Evolutionary conservation across 23 red algal genomes (phyloP), one percentile per base, ranked within the genome.

Genomic region (Cyanidiococcus yangmingshanensis): DNA sequence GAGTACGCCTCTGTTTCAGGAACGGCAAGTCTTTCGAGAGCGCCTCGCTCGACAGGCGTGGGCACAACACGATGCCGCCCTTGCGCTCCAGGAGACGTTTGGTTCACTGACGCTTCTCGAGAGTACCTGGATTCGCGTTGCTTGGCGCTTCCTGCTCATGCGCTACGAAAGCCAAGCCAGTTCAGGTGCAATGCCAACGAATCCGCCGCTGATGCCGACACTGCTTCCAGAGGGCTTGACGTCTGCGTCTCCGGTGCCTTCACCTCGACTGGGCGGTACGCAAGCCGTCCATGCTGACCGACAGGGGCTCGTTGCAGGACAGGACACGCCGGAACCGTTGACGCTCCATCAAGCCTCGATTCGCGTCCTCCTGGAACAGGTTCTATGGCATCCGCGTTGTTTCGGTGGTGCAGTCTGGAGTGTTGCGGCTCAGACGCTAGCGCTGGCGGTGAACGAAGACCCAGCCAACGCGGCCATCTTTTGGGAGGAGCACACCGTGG

Each of bases 401-500:
- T 71, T 71, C 32, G 63, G 63, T 25, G 63, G n/a, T 25, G 63
- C 63, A 7, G 63, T 71, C 63, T 71, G 63, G 63, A 32, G n/a
- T 7, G n/a, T 71, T 7, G 63, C 63, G 27, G 27, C 32, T 12
- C 63, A 71, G n/a, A 71, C 63, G 12, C 12, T 71, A 29, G 63
- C 63, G 16, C 12, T 35, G 63, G n/a, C 32, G 27, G 32, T 71
- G 63, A 71, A 71, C 32, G 63, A 71, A 7, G 63, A 71, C 32
- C 63, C 63, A 2, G 63, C 63, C 63, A 71, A 71, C 27, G 63
- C 63, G 7, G 32, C 21, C 7, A 29, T 71, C 7, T 71, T 71
- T 29, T 71, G 63, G 63, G 63, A 71, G 63, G 63, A 71, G 27
- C 63, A 35, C 63, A 35, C 32, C n/a, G 27, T 35, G 12, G 63